Evolutionary conservation across 2,329 filamentous ascomycete species (phyloP).

Genomic region (Sclerotiophoma versabilis): DNA sequence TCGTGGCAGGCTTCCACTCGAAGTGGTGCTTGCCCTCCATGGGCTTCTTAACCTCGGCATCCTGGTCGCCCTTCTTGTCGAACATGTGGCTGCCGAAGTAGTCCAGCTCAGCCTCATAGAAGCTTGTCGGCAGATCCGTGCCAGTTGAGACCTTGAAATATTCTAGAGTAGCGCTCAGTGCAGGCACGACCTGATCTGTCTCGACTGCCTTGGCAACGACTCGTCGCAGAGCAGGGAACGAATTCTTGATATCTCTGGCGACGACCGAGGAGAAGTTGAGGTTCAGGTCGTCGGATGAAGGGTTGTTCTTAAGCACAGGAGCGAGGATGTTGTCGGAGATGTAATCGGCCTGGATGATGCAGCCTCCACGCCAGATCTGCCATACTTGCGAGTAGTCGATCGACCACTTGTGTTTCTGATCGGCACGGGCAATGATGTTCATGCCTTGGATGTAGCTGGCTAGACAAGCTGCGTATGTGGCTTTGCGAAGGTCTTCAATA

Average conservation of each 20-base stretch:
- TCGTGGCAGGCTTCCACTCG: constrained; percentile 63
- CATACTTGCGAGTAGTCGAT: constrained; percentile 61
- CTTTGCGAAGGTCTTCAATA: constrained; percentile 65
- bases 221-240: constrained; percentile 61
- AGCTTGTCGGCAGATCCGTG: constrained; percentile 68
- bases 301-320: constrained; percentile 49
- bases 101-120: constrained; percentile 75
- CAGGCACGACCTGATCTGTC: constrained; percentile 67
- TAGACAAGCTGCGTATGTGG: constrained; percentile 68
- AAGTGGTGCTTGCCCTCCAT: constrained; percentile 67
- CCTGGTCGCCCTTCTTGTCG: constrained; percentile 63
- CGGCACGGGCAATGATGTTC: constrained; percentile 67
- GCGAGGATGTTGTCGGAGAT: constrained; percentile 66
- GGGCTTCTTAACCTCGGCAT: constrained; percentile 55
- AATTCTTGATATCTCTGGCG: constrained; percentile 61
- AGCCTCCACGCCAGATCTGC: constrained; percentile 72
- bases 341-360: constrained; percentile 73
- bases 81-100: constrained; percentile 74
- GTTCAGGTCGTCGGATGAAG: constrained; percentile 55
- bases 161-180: constrained; percentile 68
- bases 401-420: constrained; percentile 66
- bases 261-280: constrained; percentile 54
- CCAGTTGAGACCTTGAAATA: constrained; percentile 70
- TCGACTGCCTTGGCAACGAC: constrained; percentile 63
- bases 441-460: constrained; percentile 71